Evolutionary conservation across 2,329 filamentous ascomycete genomes (phyloP), one percentile per base, ranked within the genome.

Genomic region (Penicillium janthinellum): DNA sequence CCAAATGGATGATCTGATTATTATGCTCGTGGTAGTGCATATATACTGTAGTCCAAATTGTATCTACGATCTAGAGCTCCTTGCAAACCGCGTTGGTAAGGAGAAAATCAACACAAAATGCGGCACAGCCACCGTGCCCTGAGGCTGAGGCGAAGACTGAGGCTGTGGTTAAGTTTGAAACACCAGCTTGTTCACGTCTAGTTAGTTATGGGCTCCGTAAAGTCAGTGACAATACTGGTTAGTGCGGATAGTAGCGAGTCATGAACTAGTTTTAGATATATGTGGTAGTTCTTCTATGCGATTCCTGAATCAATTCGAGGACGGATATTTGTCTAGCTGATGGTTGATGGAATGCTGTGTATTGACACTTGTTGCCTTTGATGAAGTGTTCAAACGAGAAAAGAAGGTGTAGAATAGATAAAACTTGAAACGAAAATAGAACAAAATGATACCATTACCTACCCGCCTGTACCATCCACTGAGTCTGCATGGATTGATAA

Each of bases 91-190:
- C 25, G 25, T 25, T 5, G 25, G 25, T 34, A 48, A 20, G 45
- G 28, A 31, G 28, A 34, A 34, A 35, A 49, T 35, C 17, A 4
- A n/a, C 14, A 45, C n/a, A 42, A 35, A 35, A 4, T n/a, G 20
- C 2, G 34, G 42, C 41, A 56, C 50, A 49, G 55, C 52, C 61
- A 54, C n/a, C 17, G 22, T 53, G n/a, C 7, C n/a, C n/a, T 8
- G 38, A 41, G 38, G 38, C 38, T 28, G 42, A 28, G 42, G 42
- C 42, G 28, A 22, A 28, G 12, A 6, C 6, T 50, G 57, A 59
- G 59, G 56, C 47, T 57, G 59, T 56, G 48, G 57, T 31, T 51
- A 51, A 45, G 53, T 42, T 35, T 56, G 56, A 65, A 60, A 59
- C 61, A 35, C 34, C 57, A 57, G 61, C 25, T 25, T 25, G 25